Evolutionary conservation across 2,329 filamentous ascomycete species (phyloP).

Genomic region (Venturia oleaginea): DNA sequence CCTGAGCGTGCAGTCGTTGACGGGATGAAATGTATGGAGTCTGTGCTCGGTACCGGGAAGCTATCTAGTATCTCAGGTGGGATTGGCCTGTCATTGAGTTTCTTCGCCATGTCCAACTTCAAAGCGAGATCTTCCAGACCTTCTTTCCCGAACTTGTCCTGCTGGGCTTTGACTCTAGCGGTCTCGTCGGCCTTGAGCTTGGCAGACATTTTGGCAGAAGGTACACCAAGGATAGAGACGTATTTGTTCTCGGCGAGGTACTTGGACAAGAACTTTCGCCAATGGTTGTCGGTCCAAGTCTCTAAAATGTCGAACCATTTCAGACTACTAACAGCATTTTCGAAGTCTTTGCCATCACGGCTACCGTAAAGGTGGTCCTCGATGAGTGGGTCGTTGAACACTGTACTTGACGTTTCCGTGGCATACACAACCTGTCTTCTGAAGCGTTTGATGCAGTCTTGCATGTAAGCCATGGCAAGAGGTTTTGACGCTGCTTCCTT

Average conservation of each 20-base stretch:
- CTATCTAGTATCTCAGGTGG: slow-evolving; percentile 70
- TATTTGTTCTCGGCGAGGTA: slow-evolving; percentile 83
- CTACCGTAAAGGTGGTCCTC: slow-evolving; percentile 86
- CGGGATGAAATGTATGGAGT: slow-evolving; percentile 91
- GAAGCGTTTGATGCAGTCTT: slow-evolving; percentile 76
- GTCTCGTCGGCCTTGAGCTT: slow-evolving; percentile 77
- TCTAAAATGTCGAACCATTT: slow-evolving; percentile 57
- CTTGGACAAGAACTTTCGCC: slow-evolving; percentile 70
- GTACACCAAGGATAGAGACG: slow-evolving; percentile 79
- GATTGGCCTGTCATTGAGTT: slow-evolving; percentile 80
- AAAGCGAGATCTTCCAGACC: slow-evolving; percentile 67
- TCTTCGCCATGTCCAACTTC: slow-evolving; percentile 73
- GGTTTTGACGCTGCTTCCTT: slow-evolving; percentile 70
- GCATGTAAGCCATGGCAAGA: slow-evolving; percentile 82
- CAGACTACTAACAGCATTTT: slow-evolving; percentile 31
- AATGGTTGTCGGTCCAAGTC: slow-evolving; percentile 73
- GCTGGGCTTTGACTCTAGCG: slow-evolving; percentile 67
- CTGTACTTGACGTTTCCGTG: slow-evolving; percentile 70
- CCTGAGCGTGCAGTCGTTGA: slow-evolving; percentile 79
- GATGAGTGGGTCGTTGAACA: slow-evolving; percentile 79
- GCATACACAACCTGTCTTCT: slow-evolving; percentile 73
- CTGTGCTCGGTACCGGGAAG: slow-evolving; percentile 74
- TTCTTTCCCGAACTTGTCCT: slow-evolving; percentile 68
- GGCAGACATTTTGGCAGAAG: slow-evolving; percentile 68
- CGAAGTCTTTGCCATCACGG: slow-evolving; percentile 57